Percentiles rank a stretch among this genome's conserved stretches.
These are phyloP conservation scores for Tricholoma bakamatsutake DNA, from an alignment of 768 basidiomycete species.

Conservation along the genomic window DNA sequence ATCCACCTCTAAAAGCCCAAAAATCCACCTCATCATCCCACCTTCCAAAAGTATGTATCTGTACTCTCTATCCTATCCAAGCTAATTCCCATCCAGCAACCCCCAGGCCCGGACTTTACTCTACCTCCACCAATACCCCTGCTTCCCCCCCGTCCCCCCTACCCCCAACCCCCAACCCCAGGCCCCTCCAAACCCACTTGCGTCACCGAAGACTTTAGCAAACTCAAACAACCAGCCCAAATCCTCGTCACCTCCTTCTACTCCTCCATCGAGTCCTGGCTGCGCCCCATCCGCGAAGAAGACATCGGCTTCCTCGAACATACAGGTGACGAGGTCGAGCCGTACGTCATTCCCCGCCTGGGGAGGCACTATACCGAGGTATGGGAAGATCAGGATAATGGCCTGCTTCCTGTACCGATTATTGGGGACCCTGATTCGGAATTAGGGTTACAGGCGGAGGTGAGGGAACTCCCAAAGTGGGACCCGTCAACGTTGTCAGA, in stretches of 20 bases:
- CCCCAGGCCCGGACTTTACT: constrained; percentile 53
- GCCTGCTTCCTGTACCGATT: constrained; percentile 25
- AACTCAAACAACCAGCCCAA: constrained; percentile 72
- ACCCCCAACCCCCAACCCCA: constrained; percentile 59
- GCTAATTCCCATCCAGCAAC: constrained; percentile 14
- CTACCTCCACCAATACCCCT: constrained; percentile 46
- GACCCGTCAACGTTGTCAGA: constrained; percentile 80
- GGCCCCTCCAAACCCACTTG: constrained; percentile 81
- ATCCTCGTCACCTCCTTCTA: constrained; percentile 75
- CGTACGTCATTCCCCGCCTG: constrained; percentile 80
- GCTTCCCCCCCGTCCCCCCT: constrained; percentile 55
- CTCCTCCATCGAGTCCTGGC: constrained; percentile 82
- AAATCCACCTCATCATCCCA: constrained; percentile 44
- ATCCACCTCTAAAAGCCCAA: constrained; percentile 45
- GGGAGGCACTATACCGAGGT: constrained; percentile 83
- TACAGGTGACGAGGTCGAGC: constrained; percentile 85
- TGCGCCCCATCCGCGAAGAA: constrained; percentile 88
- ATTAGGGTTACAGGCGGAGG: neutral
- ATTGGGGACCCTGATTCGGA: constrained; percentile 21
- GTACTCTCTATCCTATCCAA: neutral
- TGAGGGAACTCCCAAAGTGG: constrained; percentile 57
- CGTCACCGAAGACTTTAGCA: constrained; percentile 87
- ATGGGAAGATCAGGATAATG: constrained; percentile 90
- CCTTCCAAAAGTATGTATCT: constrained; percentile 41
- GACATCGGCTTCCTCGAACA: constrained; percentile 92